Percentiles rank a stretch among this genome's conserved stretches.
Conservation (phyloP, 1,139 yeast genomes). For the Saccharomyces hybrid region DNA sequence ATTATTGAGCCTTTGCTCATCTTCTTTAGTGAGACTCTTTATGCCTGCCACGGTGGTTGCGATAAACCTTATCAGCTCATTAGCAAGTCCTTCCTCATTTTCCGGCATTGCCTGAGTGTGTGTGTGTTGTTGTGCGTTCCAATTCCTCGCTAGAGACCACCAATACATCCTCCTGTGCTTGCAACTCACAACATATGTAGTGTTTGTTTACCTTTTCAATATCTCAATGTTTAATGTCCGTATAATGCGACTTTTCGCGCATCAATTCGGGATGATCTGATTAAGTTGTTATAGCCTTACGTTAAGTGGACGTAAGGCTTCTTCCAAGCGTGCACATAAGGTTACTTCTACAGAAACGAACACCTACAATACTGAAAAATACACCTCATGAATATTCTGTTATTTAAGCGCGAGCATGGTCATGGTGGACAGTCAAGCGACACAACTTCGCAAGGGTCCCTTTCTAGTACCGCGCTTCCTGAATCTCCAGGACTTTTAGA, state of each 20-base stretch:
- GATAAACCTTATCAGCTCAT: neutral
- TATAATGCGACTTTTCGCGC: constrained; percentile 1
- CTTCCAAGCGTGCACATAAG: too few relatives aligned
- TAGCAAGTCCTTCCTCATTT: neutral
- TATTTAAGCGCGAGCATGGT: neutral
- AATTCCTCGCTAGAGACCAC: neutral
- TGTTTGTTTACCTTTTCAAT: neutral
- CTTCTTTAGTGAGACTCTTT: neutral
- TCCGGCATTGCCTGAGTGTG: neutral
- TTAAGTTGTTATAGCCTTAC: constrained; percentile 1
- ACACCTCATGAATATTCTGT: neutral
- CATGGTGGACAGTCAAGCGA: neutral
- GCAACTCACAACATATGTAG: neutral
- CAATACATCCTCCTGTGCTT: neutral
- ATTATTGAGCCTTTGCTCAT: neutral
- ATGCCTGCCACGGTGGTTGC: neutral
- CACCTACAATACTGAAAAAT: neutral
- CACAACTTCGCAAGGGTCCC: neutral
- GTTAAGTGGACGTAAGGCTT: neutral
- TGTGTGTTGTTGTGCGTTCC: neutral
- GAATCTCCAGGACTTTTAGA: neutral
- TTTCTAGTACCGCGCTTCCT: neutral
- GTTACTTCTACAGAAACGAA: neutral
- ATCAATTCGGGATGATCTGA: constrained; percentile 1
- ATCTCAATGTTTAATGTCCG: neutral